A percentile compares a stretch with the other conserved stretches of the same genome.
Conservation (phyloP, 306 rosid genomes). For the Fagus sylvatica region DNA sequence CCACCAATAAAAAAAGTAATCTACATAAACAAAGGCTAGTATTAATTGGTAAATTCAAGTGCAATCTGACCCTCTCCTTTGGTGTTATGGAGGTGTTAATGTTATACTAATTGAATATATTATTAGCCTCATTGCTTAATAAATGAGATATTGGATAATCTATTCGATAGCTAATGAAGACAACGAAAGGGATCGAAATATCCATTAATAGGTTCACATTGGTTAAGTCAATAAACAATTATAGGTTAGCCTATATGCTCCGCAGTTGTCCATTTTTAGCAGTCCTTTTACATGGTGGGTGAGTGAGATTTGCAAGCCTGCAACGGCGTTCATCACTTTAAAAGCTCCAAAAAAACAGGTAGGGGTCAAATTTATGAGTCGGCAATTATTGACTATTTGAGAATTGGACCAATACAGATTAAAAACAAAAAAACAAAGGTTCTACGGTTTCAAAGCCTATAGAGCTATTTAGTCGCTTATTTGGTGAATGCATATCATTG, state of each 20-base stretch:
- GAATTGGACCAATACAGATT: neutral
- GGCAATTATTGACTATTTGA: neutral
- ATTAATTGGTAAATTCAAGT: neutral
- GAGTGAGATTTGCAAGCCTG: neutral
- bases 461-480: no score
- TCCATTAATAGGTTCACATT: neutral
- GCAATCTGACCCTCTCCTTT: neutral
- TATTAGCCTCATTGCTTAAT: neutral
- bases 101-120: neutral
- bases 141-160: no score
- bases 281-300: neutral
- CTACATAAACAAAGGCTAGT: neutral
- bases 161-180: neutral
- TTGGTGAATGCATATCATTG: no score
- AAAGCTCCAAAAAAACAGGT: neutral
- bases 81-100: no score
- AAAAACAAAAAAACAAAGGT: no score
- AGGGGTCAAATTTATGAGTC: neutral
- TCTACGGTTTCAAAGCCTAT: no score
- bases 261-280: neutral
- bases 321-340: neutral
- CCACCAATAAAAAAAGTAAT: neutral
- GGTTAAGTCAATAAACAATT: neutral
- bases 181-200: neutral
- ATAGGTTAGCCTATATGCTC: neutral